phyloP scores from a whole-genome alignment of 345 rosid species.

The Citrus inodora region DNA sequence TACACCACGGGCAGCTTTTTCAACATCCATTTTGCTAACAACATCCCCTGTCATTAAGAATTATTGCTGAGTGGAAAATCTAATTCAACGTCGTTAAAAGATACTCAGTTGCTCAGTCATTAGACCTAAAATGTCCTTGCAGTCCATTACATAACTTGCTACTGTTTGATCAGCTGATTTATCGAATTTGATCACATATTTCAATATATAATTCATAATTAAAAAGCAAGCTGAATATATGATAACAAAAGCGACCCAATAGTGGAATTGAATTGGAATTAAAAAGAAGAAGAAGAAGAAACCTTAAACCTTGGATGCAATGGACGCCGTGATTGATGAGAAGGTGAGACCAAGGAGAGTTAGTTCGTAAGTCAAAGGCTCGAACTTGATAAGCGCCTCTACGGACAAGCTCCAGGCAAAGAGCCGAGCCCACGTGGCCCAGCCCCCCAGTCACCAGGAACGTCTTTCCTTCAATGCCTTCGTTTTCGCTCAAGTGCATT shows the following conservation, averaged over 20 bases:
- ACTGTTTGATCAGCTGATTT: not conserved
- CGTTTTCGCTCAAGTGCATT: constrained; percentile 92
- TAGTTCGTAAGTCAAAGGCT: constrained; percentile 60
- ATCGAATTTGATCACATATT: not conserved
- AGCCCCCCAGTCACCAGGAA: constrained; percentile 83
- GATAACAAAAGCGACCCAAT: not conserved
- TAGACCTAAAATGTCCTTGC: not conserved
- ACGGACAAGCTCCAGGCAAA: constrained; percentile 74
- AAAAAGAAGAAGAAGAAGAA: not conserved
- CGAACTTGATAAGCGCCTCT: constrained; percentile 87
- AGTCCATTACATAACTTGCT: not conserved
- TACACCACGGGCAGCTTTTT: constrained; percentile 58
- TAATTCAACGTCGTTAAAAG: not conserved
- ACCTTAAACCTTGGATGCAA: constrained; percentile 58
- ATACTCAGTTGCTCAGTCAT: not conserved
- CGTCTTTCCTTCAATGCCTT: constrained; percentile 75
- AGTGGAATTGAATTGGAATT: not conserved
- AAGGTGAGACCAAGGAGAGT: constrained; percentile 66
- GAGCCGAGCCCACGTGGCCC: constrained; percentile 83
- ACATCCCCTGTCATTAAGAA: constrained; percentile 50
- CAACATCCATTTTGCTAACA: constrained; percentile 51
- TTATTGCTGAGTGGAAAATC: not conserved
- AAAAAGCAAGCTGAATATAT: not conserved
- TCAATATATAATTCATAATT: not conserved
- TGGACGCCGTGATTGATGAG: constrained; percentile 55